Conservation (phyloP, 2,329 filamentous ascomycete genomes). For the Gyromitra esculenta region DNA sequence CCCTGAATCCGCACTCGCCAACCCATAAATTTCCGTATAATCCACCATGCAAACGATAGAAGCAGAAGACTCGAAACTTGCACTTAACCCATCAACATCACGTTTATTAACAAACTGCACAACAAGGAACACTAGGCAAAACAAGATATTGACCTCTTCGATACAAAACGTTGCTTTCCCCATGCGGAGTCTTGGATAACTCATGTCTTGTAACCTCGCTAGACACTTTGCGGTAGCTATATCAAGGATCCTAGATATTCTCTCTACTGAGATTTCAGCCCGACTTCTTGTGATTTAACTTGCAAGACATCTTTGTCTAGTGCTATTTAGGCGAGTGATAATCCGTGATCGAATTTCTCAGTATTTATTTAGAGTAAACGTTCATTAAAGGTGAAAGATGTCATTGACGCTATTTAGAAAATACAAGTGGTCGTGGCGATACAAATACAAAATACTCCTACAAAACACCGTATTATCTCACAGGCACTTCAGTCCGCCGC, state of each 20-base stretch:
- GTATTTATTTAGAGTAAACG: background rate
- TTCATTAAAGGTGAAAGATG: background rate
- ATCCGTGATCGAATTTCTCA: background rate
- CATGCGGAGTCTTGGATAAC: too few species aligned
- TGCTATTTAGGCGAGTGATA: background rate
- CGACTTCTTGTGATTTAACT: background rate
- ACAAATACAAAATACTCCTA: conserved; percentile 5
- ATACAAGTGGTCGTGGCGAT: background rate
- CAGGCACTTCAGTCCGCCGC: conserved; percentile 44
- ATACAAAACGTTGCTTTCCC: too few species aligned
- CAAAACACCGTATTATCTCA: conserved; percentile 4
- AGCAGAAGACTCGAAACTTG: background rate
- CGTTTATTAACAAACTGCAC: background rate
- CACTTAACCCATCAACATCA: background rate
- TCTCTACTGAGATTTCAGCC: background rate
- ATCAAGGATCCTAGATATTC: background rate
- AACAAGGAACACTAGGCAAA: background rate
- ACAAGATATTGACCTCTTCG: too few species aligned
- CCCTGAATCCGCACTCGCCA: background rate
- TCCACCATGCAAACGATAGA: background rate
- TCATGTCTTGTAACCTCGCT: too few species aligned
- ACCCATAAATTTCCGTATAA: background rate
- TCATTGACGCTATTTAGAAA: background rate
- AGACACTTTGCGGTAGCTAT: background rate
- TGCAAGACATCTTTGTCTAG: background rate